phyloP scores from a whole-genome alignment of 768 basidiomycete genomes.

The Pisolithus marmoratus region DNA sequence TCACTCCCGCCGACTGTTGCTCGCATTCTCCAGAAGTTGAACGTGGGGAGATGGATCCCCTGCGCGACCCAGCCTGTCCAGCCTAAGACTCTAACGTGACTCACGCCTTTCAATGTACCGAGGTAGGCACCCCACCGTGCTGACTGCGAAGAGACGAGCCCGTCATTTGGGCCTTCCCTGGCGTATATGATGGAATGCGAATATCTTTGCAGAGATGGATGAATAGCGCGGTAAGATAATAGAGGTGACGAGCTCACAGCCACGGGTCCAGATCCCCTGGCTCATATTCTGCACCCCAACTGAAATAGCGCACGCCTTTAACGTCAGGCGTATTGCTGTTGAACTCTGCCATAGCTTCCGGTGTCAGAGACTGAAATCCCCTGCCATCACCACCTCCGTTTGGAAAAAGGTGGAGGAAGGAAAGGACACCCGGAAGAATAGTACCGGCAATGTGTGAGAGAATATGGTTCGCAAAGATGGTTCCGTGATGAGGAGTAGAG shows the following conservation, averaged over 20 bases:
- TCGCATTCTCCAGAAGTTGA: slow-evolving; percentile 63
- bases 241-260: slow-evolving; percentile 38
- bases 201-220: slow-evolving; percentile 32
- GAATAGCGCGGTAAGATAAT: background rate
- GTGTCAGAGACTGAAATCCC: slow-evolving; percentile 85
- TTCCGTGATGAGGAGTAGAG: slow-evolving; percentile 91
- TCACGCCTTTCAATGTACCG: slow-evolving; percentile 87
- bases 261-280: slow-evolving; percentile 91
- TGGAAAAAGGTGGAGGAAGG: slow-evolving; percentile 75
- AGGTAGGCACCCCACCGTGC: slow-evolving; percentile 94
- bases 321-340: slow-evolving; percentile 83
- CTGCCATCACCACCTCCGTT: slow-evolving; percentile 93
- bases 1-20: slow-evolving; percentile 83
- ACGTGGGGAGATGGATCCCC: slow-evolving; percentile 19
- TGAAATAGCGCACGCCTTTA: slow-evolving; percentile 78
- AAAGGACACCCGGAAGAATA: slow-evolving; percentile 63
- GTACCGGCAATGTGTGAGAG: slow-evolving; percentile 60
- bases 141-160: slow-evolving; percentile 83
- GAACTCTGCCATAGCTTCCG: slow-evolving; percentile 81
- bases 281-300: slow-evolving; percentile 89
- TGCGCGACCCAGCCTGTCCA: slow-evolving; percentile 58
- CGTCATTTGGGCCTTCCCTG: slow-evolving; percentile 94
- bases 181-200: slow-evolving; percentile 77
- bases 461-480: slow-evolving; percentile 89
- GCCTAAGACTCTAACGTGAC: slow-evolving; percentile 88